Percentiles rank a stretch among this genome's conserved stretches.
These are phyloP conservation scores for Ocimum tenuiflorum DNA, from an alignment of 257 asterid species.

Conservation along the genomic window DNA sequence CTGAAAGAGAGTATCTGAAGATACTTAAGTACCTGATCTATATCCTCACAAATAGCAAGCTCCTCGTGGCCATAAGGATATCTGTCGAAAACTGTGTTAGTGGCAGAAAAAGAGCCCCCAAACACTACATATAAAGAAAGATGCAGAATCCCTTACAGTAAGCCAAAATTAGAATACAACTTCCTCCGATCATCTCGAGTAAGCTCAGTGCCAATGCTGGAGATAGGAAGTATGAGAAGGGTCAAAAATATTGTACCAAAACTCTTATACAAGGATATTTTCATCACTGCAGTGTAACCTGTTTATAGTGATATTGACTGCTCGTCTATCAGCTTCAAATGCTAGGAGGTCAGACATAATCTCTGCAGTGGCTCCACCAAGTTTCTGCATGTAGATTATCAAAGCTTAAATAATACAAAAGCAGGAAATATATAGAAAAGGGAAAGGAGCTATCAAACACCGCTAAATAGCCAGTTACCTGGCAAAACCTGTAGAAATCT, in stretches of 20 bases:
- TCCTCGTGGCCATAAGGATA: constrained; percentile 94
- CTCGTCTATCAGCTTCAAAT: constrained; percentile 94
- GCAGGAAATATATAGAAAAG: neutral
- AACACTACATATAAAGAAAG: neutral
- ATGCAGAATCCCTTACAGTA: constrained; percentile 56
- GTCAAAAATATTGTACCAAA: neutral
- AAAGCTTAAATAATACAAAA: constrained; percentile 15
- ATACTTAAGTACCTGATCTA: constrained; percentile 61
- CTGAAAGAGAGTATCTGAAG: neutral
- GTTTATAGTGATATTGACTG: constrained; percentile 87
- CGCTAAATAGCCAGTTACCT: constrained; percentile 31
- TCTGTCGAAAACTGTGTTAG: constrained; percentile 36
- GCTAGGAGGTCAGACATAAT: constrained; percentile 88
- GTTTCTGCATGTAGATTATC: constrained; percentile 42
- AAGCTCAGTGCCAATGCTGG: constrained; percentile 95
- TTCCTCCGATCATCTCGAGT: constrained; percentile 89
- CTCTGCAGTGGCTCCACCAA: constrained; percentile 92
- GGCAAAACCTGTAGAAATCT: constrained; percentile 82
- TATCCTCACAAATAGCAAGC: constrained; percentile 81
- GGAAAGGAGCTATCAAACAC: constrained; percentile 4
- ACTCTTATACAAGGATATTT: neutral
- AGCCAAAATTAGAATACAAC: constrained; percentile 78
- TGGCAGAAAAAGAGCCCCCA: neutral
- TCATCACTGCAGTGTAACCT: constrained; percentile 31
- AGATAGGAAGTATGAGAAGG: constrained; percentile 13